A percentile compares a stretch with the other conserved stretches of the same genome.
These are phyloP conservation scores for Prinsepia uniflora DNA, from an alignment of 306 rosid genomes.

Conservation along the genomic window DNA sequence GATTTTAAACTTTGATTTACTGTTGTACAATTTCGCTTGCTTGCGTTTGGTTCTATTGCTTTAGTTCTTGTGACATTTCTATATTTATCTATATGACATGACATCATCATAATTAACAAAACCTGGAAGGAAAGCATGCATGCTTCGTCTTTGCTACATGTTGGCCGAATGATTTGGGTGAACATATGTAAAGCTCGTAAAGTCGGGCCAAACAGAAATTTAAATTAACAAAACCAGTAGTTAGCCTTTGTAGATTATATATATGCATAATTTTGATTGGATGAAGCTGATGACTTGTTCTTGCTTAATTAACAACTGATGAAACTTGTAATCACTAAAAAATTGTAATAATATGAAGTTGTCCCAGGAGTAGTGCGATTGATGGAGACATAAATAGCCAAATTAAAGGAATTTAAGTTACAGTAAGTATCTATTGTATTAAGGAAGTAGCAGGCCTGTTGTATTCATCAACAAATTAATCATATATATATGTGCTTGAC, in stretches of 20 bases:
- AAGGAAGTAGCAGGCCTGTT: no score
- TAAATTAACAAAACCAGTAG: neutral
- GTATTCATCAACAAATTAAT: no score
- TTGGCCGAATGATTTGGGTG: neutral
- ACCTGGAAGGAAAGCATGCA: neutral
- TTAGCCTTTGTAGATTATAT: neutral
- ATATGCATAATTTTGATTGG: neutral
- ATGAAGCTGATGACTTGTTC: neutral
- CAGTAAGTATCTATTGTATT: no score
- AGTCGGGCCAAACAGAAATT: neutral
- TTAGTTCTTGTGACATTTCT: neutral
- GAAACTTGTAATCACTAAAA: neutral
- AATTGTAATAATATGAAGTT: no score
- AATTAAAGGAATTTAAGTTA: neutral
- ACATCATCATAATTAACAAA: neutral
- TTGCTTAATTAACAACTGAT: no score
- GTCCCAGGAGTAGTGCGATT: neutral
- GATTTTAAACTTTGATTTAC: neutral
- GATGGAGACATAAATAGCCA: neutral
- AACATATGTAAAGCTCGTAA: neutral
- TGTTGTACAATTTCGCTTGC: neutral
- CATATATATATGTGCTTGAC: no score
- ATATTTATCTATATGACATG: neutral
- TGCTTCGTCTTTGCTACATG: neutral
- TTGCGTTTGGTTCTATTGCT: neutral